These are phyloP conservation scores for Botryotinia narcissicola DNA, from an alignment of 2,329 filamentous ascomycete genomes.

Conservation along the genomic window DNA sequence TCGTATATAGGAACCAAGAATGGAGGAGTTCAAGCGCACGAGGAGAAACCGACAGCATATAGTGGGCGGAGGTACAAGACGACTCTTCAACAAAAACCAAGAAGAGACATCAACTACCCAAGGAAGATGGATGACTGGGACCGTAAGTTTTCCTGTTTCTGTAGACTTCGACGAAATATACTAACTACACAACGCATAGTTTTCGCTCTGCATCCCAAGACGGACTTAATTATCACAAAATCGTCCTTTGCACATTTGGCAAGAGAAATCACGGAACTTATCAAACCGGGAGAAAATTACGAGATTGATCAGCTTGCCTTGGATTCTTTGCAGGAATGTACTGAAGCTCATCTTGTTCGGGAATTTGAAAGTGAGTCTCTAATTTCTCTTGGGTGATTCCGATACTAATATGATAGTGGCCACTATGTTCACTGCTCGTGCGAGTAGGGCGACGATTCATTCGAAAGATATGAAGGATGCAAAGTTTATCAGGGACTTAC, in stretches of 20 bases:
- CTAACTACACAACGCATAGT: background rate
- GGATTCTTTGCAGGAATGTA: background rate
- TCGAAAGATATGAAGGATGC: background rate
- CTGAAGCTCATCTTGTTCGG: background rate
- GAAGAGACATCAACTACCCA: background rate
- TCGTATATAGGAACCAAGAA: background rate
- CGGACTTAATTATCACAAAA: background rate
- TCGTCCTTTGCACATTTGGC: background rate
- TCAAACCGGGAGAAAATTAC: background rate
- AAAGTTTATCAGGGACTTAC: background rate
- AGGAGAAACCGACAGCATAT: background rate
- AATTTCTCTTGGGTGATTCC: background rate
- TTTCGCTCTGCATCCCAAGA: background rate
- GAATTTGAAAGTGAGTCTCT: background rate
- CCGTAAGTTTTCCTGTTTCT: background rate
- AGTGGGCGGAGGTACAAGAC: background rate
- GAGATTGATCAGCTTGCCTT: background rate
- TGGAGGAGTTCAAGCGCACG: background rate
- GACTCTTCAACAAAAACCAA: background rate
- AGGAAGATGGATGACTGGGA: background rate
- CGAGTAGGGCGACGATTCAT: background rate
- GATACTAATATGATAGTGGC: background rate
- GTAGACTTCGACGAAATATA: fast-evolving
- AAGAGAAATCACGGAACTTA: background rate
- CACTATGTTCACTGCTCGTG: background rate